Evolutionary conservation across 192 early-diverging fungal genomes (phyloP).

Genomic region (Coemansia sp.): DNA sequence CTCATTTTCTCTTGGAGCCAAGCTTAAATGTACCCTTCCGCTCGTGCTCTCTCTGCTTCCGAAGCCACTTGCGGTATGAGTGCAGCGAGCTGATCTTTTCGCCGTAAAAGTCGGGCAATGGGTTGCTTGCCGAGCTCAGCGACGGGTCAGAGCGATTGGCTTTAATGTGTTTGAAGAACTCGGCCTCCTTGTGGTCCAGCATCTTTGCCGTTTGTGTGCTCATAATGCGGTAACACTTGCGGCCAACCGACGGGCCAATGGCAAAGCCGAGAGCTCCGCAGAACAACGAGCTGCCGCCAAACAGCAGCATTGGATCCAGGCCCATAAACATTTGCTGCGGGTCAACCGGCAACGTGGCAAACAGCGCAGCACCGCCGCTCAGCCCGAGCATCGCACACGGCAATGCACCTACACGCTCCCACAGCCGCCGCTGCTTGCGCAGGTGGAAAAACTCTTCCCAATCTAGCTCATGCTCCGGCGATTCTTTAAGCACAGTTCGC

Average conservation of each 20-base stretch:
- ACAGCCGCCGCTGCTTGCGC: conserved; percentile 62
- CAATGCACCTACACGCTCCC: conserved; percentile 59
- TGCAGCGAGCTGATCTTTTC: conserved; percentile 84
- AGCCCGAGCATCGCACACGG: conserved; percentile 58
- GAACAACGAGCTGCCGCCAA: conserved; percentile 55
- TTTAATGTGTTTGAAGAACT: conserved; percentile 64
- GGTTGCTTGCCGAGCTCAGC: conserved; percentile 68
- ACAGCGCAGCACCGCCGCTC: conserved; percentile 55
- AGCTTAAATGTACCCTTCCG: conserved; percentile 69
- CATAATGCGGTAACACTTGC: conserved; percentile 57
- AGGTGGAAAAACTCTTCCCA: conserved; percentile 69
- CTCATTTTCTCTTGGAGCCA: conserved; percentile 32
- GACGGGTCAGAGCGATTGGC: conserved; percentile 67
- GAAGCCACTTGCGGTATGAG: conserved; percentile 83
- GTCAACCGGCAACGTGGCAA: conserved; percentile 61
- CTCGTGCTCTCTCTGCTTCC: conserved; percentile 80
- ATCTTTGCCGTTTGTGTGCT: conserved; percentile 44
- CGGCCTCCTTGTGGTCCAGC: conserved; percentile 56
- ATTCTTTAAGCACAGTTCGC: neutral
- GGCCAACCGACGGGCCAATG: conserved; percentile 65
- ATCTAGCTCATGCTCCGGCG: conserved; percentile 18
- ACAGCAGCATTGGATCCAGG: conserved; percentile 63
- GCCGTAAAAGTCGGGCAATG: conserved; percentile 88
- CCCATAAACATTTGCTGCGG: conserved; percentile 66
- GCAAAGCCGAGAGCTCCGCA: conserved; percentile 64